Conservation (phyloP, 768 basidiomycete species). For the Suillus placidus region DNA sequence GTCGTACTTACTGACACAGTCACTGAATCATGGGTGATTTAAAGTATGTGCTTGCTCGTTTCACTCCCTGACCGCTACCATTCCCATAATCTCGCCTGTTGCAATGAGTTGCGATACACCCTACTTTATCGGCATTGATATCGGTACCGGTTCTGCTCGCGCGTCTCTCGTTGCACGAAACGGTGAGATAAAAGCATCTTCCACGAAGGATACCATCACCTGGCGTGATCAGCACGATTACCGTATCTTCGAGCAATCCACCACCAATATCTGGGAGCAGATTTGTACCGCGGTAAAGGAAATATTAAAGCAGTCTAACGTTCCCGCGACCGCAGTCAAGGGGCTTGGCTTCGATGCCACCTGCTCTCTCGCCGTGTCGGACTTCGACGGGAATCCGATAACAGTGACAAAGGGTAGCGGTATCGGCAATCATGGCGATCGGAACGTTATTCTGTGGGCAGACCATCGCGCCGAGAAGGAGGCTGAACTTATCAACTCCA, state of each 20-base stretch:
- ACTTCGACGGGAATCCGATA: conserved; percentile 72
- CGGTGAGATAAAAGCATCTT: conserved; percentile 76
- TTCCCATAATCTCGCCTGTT: neutral
- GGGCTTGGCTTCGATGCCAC: conserved; percentile 97
- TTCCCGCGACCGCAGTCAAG: conserved; percentile 66
- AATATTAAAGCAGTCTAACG: conserved; percentile 59
- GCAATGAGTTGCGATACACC: conserved; percentile 39
- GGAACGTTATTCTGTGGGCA: conserved; percentile 94
- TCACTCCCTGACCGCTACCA: conserved; percentile 8
- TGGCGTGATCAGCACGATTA: conserved; percentile 85
- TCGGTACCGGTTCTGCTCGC: conserved; percentile 93
- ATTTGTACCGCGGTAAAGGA: conserved; percentile 64
- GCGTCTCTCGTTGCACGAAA: conserved; percentile 74
- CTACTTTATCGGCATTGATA: conserved; percentile 77
- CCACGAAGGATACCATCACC: conserved; percentile 80
- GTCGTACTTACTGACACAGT: conserved; percentile 9
- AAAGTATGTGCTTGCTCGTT: neutral
- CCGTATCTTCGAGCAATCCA: conserved; percentile 96
- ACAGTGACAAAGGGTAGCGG: conserved; percentile 68
- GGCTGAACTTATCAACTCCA: conserved; percentile 86
- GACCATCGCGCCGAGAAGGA: conserved; percentile 95
- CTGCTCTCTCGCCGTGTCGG: conserved; percentile 89
- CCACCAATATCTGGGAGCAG: conserved; percentile 80
- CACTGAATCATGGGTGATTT: neutral
- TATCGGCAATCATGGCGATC: conserved; percentile 67